phyloP scores from a whole-genome alignment of 2,329 filamentous ascomycete species.

The Ophioceras dolichostomum region DNA sequence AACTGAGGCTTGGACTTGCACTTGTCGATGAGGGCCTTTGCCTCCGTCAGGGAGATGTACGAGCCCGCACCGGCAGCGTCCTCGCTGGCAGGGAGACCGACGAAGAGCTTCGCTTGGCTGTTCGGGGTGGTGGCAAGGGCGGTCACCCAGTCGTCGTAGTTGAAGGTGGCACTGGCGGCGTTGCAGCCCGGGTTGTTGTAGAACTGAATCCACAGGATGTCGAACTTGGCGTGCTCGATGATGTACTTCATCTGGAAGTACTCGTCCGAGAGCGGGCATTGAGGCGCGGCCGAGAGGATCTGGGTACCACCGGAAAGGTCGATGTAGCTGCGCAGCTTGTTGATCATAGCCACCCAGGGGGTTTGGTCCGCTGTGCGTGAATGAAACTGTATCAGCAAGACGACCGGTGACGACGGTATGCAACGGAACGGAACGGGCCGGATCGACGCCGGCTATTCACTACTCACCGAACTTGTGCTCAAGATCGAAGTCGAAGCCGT shows the following conservation, averaged over 20 bases:
- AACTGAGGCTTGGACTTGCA: constrained; percentile 15
- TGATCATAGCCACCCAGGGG: constrained; percentile 7
- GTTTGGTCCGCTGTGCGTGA: constrained; percentile 6
- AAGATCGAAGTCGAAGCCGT: too few species aligned
- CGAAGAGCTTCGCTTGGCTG: constrained; percentile 21
- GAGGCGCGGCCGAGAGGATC: constrained; percentile 22
- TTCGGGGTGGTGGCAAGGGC: constrained; percentile 19
- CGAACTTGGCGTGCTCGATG: constrained; percentile 22
- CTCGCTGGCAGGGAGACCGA: constrained; percentile 22
- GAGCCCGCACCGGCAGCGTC: too few species aligned
- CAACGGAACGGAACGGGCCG: too few species aligned
- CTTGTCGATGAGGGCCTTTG: too few species aligned
- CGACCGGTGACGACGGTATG: too few species aligned
- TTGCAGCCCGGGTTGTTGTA: constrained; percentile 32
- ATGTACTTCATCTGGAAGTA: constrained; percentile 31
- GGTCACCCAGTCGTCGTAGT: constrained; percentile 22
- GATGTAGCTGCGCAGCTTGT: constrained; percentile 6
- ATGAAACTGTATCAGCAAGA: too few species aligned
- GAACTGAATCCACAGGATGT: constrained; percentile 31
- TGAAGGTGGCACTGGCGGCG: constrained; percentile 19
- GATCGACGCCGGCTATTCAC: too few species aligned
- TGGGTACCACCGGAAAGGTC: constrained; percentile 8
- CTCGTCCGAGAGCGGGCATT: constrained; percentile 23
- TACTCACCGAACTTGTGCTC: too few species aligned
- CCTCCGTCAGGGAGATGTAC: too few species aligned